Evolutionary conservation across 208 protist species (phyloP), one percentile per base, ranked within the genome.

Genomic region (Trypanosoma platydactyli): DNA sequence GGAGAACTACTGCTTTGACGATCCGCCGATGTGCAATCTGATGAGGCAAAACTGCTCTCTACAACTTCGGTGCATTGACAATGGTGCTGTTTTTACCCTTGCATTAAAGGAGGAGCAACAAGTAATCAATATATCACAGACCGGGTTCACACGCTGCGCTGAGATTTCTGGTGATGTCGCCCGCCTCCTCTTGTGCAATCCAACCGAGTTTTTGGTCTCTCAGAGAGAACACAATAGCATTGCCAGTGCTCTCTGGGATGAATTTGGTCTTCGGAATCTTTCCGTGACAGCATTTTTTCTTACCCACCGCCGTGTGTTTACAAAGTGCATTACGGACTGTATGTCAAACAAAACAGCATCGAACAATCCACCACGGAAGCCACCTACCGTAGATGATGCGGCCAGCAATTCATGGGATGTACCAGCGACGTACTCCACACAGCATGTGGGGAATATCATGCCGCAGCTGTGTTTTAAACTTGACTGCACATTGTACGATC

Each of bases 1-100:
- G 24, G 77, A 92, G 38, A 80, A 92, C 64, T 88, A 85, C 68
- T 65, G 61, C 45, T 94, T 92, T 74, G 88, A 89, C 30, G 88
- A 94, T 72, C 60, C 72, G 25, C 53, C 70, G 0, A 48, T 77
- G 44, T 29, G 71, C 16, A 80, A 69, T 38, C 75, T 94, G 58
- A 55, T 53, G 1, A 53, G 42, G 18, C 61, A 66, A 13, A 46
- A 63, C 9, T 84, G 73, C 64, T 83, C 83, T 30, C 64, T 89
- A n/a, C 76, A 82, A 6, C 79, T 94, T 52, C 81, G 89, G 12
- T 76, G 66, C 55, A 63, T 69, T 49, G 59, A 71, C 27, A 67
- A 71, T 42, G 38, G 52, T 27, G 33, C 35, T 12, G 64, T 71
- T 27, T 91, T 88, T 62, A 57, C 62, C 16, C 70, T 91, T 3